phyloP scores from a whole-genome alignment of 441 rosid genomes.

The Adansonia rubrostipa region DNA sequence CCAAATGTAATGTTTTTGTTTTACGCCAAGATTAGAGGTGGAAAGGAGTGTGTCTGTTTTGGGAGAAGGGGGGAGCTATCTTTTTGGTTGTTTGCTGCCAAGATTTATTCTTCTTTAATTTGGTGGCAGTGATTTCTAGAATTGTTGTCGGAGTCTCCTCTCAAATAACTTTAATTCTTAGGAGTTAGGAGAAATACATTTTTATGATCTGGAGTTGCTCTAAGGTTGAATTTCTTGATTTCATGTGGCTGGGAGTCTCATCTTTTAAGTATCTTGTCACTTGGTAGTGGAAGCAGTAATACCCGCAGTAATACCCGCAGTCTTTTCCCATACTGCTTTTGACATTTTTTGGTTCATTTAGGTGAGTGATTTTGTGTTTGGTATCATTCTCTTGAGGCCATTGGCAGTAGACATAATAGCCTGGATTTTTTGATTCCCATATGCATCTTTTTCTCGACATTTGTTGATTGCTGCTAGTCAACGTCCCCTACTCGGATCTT shows the following conservation, averaged over 20 bases:
- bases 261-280: not conserved
- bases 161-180: not conserved
- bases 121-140: constrained; percentile 15
- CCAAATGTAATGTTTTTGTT: not conserved
- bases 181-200: not conserved
- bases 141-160: not conserved
- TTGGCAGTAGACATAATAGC: not conserved
- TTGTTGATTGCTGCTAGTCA: constrained; percentile 12
- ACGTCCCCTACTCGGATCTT: not conserved
- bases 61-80: not conserved
- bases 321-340: not conserved
- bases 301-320: not conserved
- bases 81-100: not conserved
- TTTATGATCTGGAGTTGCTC: not conserved
- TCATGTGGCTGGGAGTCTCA: not conserved
- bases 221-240: constrained; percentile 6
- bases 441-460: not conserved
- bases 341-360: constrained; percentile 15
- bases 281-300: not conserved
- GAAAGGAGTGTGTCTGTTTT: not conserved
- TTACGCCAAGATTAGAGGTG: not conserved
- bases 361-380: constrained; percentile 6
- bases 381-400: not conserved
- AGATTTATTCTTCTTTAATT: not conserved
- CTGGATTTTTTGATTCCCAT: not conserved